phyloP scores from a whole-genome alignment of 805 yeast species.

The Myxozyma lipomycoides region DNA sequence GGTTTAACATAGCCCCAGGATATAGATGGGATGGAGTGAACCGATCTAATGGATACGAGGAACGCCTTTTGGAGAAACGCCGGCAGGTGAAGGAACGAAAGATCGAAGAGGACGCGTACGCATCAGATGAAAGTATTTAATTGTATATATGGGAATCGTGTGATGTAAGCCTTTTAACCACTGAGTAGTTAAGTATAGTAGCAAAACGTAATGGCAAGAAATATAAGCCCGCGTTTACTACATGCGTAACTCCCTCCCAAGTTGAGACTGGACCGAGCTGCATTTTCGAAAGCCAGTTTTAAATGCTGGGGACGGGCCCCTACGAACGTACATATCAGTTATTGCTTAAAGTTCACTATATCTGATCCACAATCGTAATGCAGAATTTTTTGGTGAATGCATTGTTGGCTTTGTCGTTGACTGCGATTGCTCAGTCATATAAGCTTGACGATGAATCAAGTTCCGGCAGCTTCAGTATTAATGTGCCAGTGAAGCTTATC shows the following conservation, averaged over 20 bases:
- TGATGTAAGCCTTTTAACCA: no score
- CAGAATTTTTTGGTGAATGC: neutral
- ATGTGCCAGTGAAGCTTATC: constrained; percentile 3
- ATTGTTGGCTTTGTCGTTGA: neutral
- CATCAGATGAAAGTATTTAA: constrained; percentile 19
- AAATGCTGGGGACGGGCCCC: no score
- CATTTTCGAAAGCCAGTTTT: no score
- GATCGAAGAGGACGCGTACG: constrained; percentile 24
- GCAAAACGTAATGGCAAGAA: no score
- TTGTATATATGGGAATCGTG: no score
- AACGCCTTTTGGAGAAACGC: constrained; percentile 46
- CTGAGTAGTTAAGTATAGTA: no score
- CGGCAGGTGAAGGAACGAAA: constrained; percentile 28
- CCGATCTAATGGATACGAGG: constrained; percentile 83
- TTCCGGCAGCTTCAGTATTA: neutral
- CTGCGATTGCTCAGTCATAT: neutral
- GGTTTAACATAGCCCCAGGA: constrained; percentile 78
- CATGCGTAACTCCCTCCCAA: no score
- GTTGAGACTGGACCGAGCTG: no score
- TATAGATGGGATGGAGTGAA: constrained; percentile 89
- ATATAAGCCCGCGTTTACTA: no score
- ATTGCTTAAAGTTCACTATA: no score
- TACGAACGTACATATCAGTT: no score
- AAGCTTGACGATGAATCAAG: neutral
- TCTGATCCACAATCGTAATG: no score